Percentiles rank a stretch among this genome's conserved stretches.
These are phyloP conservation scores for Malassezia furfur DNA, from an alignment of 1,284 basidiomycete genomes.

Conservation along the genomic window DNA sequence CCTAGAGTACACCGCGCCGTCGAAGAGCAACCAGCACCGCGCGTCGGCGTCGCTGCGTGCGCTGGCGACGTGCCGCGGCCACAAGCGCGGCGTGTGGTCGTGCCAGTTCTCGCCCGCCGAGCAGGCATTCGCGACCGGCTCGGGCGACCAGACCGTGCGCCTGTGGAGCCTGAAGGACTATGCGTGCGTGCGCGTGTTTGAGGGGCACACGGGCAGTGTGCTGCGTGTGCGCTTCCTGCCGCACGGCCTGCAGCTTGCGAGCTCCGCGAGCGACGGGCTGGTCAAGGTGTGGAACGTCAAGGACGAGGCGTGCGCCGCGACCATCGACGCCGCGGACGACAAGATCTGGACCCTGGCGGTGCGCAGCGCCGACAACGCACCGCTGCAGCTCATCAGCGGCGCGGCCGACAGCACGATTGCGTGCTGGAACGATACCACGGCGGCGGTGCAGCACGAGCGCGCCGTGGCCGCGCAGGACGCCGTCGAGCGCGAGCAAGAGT, in stretches of 20 bases:
- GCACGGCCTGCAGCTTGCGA: slow-evolving; percentile 73
- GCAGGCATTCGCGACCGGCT: slow-evolving; percentile 77
- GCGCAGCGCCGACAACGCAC: slow-evolving; percentile 37
- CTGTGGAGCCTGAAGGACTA: slow-evolving; percentile 72
- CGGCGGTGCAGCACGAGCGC: slow-evolving; percentile 61
- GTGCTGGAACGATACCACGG: slow-evolving; percentile 87
- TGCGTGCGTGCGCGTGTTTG: slow-evolving; percentile 52
- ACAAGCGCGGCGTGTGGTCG: slow-evolving; percentile 92
- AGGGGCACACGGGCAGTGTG: slow-evolving; percentile 82
- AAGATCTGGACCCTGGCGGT: slow-evolving; percentile 87
- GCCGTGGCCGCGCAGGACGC: slow-evolving; percentile 21
- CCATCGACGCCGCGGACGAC: slow-evolving; percentile 86
- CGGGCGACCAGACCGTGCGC: slow-evolving; percentile 85
- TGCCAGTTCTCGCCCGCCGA: slow-evolving; percentile 78
- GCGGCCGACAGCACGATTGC: slow-evolving; percentile 88
- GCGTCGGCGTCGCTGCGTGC: slow-evolving; percentile 44
- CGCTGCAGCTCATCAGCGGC: slow-evolving; percentile 62
- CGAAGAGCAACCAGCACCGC: slow-evolving; percentile 31
- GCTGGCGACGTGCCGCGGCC: slow-evolving; percentile 84
- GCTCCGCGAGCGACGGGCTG: slow-evolving; percentile 80
- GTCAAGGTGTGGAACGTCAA: slow-evolving; percentile 90
- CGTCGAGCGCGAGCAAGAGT: slow-evolving; percentile 73
- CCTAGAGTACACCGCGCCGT: slow-evolving; percentile 56
- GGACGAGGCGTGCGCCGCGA: slow-evolving; percentile 70
- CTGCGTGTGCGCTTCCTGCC: slow-evolving; percentile 81